Percentiles rank a stretch among this genome's conserved stretches.
phyloP scores from a whole-genome alignment of 73 alveolate genomes.

The Tetrahymena thermophila region DNA sequence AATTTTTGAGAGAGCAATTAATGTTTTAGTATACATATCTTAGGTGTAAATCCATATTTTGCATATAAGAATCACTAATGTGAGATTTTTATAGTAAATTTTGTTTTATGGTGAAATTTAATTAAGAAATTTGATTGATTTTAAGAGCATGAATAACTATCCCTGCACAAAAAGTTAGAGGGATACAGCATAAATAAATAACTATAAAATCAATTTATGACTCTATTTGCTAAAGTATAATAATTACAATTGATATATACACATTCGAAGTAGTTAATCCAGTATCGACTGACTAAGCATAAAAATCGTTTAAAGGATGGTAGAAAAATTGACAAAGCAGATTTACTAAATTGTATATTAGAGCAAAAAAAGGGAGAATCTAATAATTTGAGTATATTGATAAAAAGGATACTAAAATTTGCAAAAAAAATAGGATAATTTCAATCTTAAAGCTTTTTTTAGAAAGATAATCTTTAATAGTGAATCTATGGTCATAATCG shows the following conservation, averaged over 20 bases:
- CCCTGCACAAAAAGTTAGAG: not conserved
- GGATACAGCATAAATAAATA: not conserved
- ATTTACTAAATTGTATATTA: not conserved
- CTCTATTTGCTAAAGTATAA: not conserved
- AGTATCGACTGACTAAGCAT: not conserved
- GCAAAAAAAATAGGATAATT: not conserved
- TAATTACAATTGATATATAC: not conserved
- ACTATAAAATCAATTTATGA: not conserved
- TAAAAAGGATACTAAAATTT: not conserved
- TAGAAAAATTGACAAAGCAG: not conserved
- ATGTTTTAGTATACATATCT: not conserved
- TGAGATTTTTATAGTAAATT: not conserved
- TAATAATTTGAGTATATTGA: not conserved
- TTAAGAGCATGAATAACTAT: not conserved
- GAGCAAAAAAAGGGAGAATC: not conserved
- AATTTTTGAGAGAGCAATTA: not conserved
- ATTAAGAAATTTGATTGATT: not conserved
- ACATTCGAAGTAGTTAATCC: not conserved
- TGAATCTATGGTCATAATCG: not conserved
- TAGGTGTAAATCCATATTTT: not conserved
- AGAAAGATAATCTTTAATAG: not conserved
- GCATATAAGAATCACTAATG: not conserved
- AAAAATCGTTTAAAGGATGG: not conserved
- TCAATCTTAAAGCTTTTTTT: not conserved
- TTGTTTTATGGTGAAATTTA: not conserved